Evolutionary conservation across 2,329 filamentous ascomycete species (phyloP), one percentile per base, ranked within the genome.

Genomic region (Eurotiales sp.): DNA sequence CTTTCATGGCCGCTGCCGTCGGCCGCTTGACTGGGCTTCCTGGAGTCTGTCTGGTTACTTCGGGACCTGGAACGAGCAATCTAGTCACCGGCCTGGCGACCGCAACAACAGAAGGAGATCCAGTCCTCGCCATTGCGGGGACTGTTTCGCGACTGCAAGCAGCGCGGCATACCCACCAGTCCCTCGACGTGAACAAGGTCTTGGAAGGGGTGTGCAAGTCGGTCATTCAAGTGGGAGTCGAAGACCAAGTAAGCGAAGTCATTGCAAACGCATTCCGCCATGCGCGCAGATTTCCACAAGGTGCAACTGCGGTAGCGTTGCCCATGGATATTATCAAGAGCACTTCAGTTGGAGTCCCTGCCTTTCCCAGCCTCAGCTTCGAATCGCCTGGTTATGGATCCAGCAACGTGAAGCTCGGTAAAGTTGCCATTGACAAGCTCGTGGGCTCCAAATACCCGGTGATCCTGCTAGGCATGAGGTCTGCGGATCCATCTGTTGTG

Each of bases 221-320:
- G 5, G 51, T 53, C 8, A 49, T 25, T 11, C 51, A 53, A 19
- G 51, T 53, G 7, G 45, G 51, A 14, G 51, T 53, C 27, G 51
- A 53, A 39, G 51, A 53, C 30, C 51, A 53, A 42, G 51, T 53
- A 10, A 53, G 51, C 51, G 51, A 53, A 29, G 51, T 53, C n/a
- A 40, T 53, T 27, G 51, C 46, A 17, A 54, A 54, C 15, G 51
- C 51, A 2, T 54, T 54, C 12, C 51, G 51, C 3, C 41, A 45
- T 15, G 51, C 51, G 12, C 51, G 47, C 27, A 42, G 34, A 22
- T 50, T 50, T 22, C 51, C 51, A 14, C 46, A 46, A 21, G 51
- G 51, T 15, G 47, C 51, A 21, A 37, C 46, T 12, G 51, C 51
- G 8, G 47, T 54, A 30, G 51, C 46, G 23, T 14, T 54, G n/a